Conservation (phyloP, 208 protist species). For the Trypanosoma cruzi region DNA sequence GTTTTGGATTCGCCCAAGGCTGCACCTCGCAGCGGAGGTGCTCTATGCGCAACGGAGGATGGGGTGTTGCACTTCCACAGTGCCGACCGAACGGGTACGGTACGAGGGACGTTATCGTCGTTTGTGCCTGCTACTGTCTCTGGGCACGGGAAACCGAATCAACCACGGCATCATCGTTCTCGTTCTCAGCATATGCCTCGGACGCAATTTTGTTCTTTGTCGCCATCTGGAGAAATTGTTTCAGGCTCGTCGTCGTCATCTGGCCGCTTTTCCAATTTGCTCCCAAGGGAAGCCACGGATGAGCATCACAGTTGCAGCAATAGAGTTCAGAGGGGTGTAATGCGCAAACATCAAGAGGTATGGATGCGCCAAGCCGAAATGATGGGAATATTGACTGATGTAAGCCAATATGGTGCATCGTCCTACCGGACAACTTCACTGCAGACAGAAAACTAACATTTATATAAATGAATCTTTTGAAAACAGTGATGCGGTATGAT, state of each 20-base stretch:
- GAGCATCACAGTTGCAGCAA: not conserved
- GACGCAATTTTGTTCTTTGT: not conserved
- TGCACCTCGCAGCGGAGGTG: not conserved
- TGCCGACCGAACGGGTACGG: not conserved
- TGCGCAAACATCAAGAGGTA: slow-evolving; percentile 22
- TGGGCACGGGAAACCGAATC: not conserved
- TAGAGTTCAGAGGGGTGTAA: slow-evolving; percentile 4
- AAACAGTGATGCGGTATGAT: not conserved
- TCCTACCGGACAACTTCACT: not conserved
- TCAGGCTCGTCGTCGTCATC: slow-evolving; percentile 5
- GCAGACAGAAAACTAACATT: not conserved
- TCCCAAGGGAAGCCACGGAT: not conserved
- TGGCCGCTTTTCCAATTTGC: not conserved
- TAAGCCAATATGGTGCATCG: not conserved
- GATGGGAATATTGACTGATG: slow-evolving; percentile 17
- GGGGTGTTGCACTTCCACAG: not conserved
- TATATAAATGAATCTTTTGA: not conserved
- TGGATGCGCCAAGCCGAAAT: slow-evolving; percentile 19
- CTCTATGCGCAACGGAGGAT: not conserved
- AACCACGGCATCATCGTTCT: not conserved
- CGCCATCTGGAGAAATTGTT: not conserved
- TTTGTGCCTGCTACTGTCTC: not conserved
- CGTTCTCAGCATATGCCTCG: not conserved
- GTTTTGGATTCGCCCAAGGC: not conserved
- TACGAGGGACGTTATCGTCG: not conserved